Base-by-base conservation (phyloP, 441 rosid genomes). In the Metrosideros polymorpha region DNA sequence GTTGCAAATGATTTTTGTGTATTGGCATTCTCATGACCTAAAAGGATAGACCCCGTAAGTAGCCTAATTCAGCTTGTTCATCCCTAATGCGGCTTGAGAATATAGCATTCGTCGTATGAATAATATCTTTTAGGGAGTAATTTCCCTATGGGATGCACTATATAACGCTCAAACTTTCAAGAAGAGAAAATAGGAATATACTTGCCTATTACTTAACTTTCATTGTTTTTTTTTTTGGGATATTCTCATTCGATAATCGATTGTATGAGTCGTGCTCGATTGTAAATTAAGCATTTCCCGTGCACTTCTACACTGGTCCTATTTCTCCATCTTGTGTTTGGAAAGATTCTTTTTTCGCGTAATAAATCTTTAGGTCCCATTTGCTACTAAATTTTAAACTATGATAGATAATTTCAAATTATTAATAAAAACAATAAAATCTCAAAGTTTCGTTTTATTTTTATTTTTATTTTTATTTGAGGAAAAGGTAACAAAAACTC, bases 201-300 rank as follows among this genome's bases (percentile, higher is more conserved):
- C 5, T 10, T 3, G 9, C 7, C 24, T 9, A 12, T 35, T 18
- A 18, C 2, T 27, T 32, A 61, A 32, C 4, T 66, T 66, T 9
- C 13, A 19, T 18, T 30, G 7, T 15, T 1, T 61, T 17, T 17
- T 1, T 59, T 7, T 15, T 6, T 1, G 7, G 0, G 22, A 61
- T 61, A 61, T 30, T 32, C 75, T 32, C 0, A 32, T 63, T 30
- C 7, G 30, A 63, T 17, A 8, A 9, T 5, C 17, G 13, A 30
- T 2, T 4, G 24, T 63, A 39, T 1, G 2, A 32, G 1, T 32
- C 76, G 32, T 63, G 7, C 43, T 32, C 9, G 1, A 52, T 19
- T 9, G 3, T 19, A 18, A 52, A 19, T 52, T 19, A 52, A 19
- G 7, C 9, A 52, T 52, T 52, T 18, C 55, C 9, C 8, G 9